A percentile compares a stretch with the other conserved stretches of the same genome.
These are phyloP conservation scores for Neurospora sublineolata DNA, from an alignment of 495 filamentous ascomycete species.

Conservation along the genomic window DNA sequence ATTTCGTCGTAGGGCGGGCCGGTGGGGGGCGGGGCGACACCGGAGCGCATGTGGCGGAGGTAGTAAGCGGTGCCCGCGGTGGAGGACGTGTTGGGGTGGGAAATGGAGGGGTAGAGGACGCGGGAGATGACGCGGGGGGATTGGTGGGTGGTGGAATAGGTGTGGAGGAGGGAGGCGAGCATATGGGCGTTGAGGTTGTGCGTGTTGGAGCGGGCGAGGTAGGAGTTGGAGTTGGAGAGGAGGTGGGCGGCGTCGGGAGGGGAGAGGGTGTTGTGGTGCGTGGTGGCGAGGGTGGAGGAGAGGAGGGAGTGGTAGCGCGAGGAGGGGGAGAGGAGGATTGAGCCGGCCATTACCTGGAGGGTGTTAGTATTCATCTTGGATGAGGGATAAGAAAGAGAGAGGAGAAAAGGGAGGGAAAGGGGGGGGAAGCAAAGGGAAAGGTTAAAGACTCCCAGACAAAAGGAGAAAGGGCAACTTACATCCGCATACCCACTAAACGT, in stretches of 20 bases:
- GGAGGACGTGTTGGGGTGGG: slow-evolving; percentile 7
- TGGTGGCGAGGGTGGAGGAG: slow-evolving; percentile 13
- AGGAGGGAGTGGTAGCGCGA: slow-evolving; percentile 21
- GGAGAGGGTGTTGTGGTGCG: slow-evolving; percentile 31
- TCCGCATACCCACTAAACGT: slow-evolving; percentile 40
- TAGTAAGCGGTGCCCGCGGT: slow-evolving; percentile 17
- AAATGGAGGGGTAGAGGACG: slow-evolving; percentile 30
- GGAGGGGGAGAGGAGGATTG: slow-evolving; percentile 29
- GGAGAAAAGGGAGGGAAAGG: no score
- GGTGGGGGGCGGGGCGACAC: background rate
- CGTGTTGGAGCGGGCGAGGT: slow-evolving; percentile 24
- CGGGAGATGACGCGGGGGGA: slow-evolving; percentile 19
- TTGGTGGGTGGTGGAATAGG: slow-evolving; percentile 4
- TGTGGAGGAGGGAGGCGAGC: slow-evolving; percentile 26
- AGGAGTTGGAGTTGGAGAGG: slow-evolving; percentile 31
- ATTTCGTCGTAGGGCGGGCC: background rate
- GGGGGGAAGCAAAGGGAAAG: background rate
- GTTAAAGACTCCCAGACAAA: no score
- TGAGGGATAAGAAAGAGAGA: no score
- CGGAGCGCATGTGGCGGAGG: slow-evolving; percentile 21
- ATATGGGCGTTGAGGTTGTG: slow-evolving; percentile 33
- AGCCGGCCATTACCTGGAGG: slow-evolving; percentile 33
- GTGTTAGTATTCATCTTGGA: no score
- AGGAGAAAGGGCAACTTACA: slow-evolving; percentile 27
- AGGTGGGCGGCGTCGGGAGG: slow-evolving; percentile 28